Base-by-base conservation (phyloP, 352 stramenopile species). In the Poterioochromonas sp. region DNA sequence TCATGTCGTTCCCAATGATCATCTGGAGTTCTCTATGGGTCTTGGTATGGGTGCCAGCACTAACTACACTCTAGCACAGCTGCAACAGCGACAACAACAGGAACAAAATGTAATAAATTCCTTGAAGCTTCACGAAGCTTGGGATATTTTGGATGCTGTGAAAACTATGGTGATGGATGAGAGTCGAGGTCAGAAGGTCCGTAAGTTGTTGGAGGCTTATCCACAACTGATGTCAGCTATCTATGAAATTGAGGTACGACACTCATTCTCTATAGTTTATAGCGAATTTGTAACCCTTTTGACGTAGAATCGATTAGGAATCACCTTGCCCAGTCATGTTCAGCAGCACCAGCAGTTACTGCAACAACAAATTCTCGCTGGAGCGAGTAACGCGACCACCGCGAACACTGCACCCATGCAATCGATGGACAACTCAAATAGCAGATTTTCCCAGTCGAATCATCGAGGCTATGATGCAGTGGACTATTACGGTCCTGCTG, bases 41-140 rank as follows among this genome's bases (percentile, higher is more conserved):
- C n/a, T n/a, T 11, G 32, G 2, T 5, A 53, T 58, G 65, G 18
- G 2, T 18, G 15, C 40, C 2, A 39, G 5, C 26, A 68, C 5
- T 40, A 15, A 40, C 15, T 15, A n/a, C 5, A 20, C 5, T 68
- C 5, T 39, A 40, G 58, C 12, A 40, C 29, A 68, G 11, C 12
- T 68, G 29, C 29, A n/a, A 40, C 11, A 15, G 26, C 8, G 62
- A 18, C 2, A 40, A 12, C 29, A 49, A 49, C 1, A 22, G 8
- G 62, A 40, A 43, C 39, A 74, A n/a, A 18, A 32, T 34, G 65
- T 74, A 11, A 39, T 74, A 1, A 15, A 15, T 34, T 32, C 8
- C 1, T 18, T 74, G 40, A 54, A 53, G 40, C 65, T 74, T 20
- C 65, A 74, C 40, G 65, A 74, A 54, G 65, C 65, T n/a, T 74